Evolutionary conservation across 257 asterid genomes (phyloP), one percentile per base, ranked within the genome.

Genomic region (Nicotiana tabacum): DNA sequence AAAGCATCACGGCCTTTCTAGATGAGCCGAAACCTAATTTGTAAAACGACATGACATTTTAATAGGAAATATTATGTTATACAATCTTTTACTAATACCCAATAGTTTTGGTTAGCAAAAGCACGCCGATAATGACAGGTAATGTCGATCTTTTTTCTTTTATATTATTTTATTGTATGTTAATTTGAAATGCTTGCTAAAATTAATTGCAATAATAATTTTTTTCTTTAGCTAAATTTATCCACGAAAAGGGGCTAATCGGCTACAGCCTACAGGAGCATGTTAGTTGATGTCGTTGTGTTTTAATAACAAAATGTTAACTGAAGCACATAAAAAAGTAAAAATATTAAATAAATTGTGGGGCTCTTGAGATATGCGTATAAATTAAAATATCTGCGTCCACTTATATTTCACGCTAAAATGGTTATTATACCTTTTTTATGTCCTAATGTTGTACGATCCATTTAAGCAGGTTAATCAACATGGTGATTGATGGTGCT

Each of bases 281-380:
- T 78, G 83, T 87, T 82, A 72, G 86, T 84, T 82, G 84, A 74
- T 82, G 83, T 65, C 82, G 76, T 80, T 76, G 56, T 83, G 17
- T 51, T 11, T 51, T 12, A 51, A 51, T 57, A 43, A 55, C 84
- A 33, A 67, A 67, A 67, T 67, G 53, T 67, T 67, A 67, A 67
- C 51, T 33, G 53, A 67, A 67, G 6, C 24, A 67, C 35, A 29
- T 32, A 27, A 13, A 66, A 33, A 12, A 1, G 2, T 6, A 51
- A 11, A 51, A 51, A 13, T n/a, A 32, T 3, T 3, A 11, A 66
- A 24, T 5, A 66, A 10, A 13, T 66, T 24, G 6, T 29, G 17
- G 39, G 39, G 18, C 7, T 33, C 37, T 0, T 66, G 72, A 29
- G 33, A 10, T 24, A 66, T 66, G 72, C 33, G 15, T 66, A 66